phyloP scores from a whole-genome alignment of 148 eudicot species.

The Rhododendron williamsianum region DNA sequence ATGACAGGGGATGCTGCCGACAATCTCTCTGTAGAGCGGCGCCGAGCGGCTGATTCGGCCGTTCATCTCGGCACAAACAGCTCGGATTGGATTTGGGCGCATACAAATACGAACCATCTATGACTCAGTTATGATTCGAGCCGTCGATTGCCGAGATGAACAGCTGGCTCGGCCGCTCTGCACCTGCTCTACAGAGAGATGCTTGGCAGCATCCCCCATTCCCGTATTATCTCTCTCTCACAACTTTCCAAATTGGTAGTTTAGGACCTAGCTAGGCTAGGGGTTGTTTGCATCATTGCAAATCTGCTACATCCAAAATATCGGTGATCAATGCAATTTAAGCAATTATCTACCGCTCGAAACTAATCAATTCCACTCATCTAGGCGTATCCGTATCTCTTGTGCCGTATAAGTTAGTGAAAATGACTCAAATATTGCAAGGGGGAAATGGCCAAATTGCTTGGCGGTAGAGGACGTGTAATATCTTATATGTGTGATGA shows the following conservation, averaged over 20 bases:
- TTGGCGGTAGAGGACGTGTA: background rate
- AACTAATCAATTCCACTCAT: background rate
- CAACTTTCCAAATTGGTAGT: background rate
- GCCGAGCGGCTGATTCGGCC: rapidly evolving
- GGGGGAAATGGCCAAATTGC: background rate
- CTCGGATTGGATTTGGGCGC: too few species aligned
- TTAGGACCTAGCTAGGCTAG: background rate
- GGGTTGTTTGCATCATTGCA: background rate
- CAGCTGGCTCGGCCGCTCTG: too few species aligned
- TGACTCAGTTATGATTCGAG: too few species aligned
- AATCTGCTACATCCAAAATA: background rate
- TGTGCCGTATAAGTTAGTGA: background rate
- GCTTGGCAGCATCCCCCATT: too few species aligned
- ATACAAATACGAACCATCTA: too few species aligned
- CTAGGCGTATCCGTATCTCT: background rate
- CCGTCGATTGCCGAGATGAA: too few species aligned
- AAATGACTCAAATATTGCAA: background rate
- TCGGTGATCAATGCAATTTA: background rate
- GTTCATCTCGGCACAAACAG: too few species aligned
- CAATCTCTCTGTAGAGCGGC: too few species aligned
- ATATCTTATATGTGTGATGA: background rate
- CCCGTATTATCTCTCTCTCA: background rate
- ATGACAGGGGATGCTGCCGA: too few species aligned
- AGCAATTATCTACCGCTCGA: background rate
- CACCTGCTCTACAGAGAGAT: too few species aligned